Conservation (phyloP, 2,329 filamentous ascomycete species). For the Fusarium citri region DNA sequence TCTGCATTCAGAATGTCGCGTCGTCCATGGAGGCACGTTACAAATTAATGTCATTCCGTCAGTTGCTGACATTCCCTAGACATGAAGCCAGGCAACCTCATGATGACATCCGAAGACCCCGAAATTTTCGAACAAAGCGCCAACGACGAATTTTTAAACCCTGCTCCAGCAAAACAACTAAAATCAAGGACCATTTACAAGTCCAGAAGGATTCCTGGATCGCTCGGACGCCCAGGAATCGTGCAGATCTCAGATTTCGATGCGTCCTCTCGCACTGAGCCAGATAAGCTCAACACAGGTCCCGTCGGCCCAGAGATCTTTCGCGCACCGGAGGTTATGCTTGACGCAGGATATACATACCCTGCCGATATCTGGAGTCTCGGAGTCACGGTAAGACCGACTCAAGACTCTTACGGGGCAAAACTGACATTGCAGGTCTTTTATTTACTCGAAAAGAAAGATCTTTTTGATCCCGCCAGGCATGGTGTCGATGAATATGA, state of each 20-base stretch:
- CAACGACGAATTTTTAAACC: constrained; percentile 34
- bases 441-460: constrained; percentile 16
- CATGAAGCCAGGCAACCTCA: constrained; percentile 40
- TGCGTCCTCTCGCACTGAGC: constrained; percentile 5
- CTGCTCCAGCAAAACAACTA: constrained; percentile 35
- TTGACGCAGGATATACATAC: constrained; percentile 36
- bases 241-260: constrained; percentile 40
- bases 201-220: constrained; percentile 40
- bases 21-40: constrained; percentile 37
- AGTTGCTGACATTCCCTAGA: constrained; percentile 5
- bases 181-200: constrained; percentile 37
- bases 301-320: constrained; percentile 34
- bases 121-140: constrained; percentile 33
- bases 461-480: constrained; percentile 9
- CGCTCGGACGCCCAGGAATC: constrained; percentile 23
- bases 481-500: constrained; percentile 2
- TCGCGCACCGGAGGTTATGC: constrained; percentile 39
- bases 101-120: constrained; percentile 35
- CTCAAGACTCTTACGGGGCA: no score
- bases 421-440: constrained; percentile 8
- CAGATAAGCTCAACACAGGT: constrained; percentile 11
- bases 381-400: constrained; percentile 36
- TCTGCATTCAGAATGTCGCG: constrained; percentile 36
- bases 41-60: not conserved
- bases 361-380: constrained; percentile 43